Base-by-base conservation (phyloP, 2,329 filamentous ascomycete genomes). In the Alternaria postmessia region DNA sequence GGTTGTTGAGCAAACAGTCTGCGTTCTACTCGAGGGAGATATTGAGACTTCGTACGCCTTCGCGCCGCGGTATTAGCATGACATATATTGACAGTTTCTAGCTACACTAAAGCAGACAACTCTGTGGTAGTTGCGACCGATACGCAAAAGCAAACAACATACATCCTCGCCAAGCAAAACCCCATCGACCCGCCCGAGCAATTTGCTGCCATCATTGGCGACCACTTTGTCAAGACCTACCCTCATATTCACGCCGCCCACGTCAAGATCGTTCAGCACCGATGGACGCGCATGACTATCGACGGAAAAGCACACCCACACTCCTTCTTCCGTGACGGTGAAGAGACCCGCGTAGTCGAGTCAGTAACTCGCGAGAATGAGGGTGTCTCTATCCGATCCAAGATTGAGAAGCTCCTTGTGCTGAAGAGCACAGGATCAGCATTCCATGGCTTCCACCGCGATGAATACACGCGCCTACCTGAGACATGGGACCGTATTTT, bases 401-500 rank as follows among this genome's bases (percentile, higher is more conserved):
- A 89, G 65, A 92, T 99, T 73, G 86, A 87, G 65, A 93, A 91
- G 60, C 85, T 98, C 53, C 87, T 93, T 12, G 94, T 99, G 48
- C 88, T 99, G 68, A 99, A 99, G 86, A 96, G 91, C 85, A 99
- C 95, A 1, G 94, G 93, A 32, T 97, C 94, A 34, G 92, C 93
- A 69, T 99, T 99, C 87, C 91, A 97, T 81, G 91, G 93, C 71
- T 99, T 97, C 81, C 85, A 97, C 66, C 88, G 91, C 43, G 93
- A 99, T 79, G 94, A 97, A 79, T 99, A 88, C 84, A 98, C 95
- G 61, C 94, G 92, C 4, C 86, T 99, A 16, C 85, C 87, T 32
- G 95, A 98, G 83, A 93, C 91, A 11, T 96, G 91, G 91, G 95
- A 99, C 80, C 91, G 95, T 62, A 96, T 99, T 73, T 85, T 99